Percentiles rank a stretch among this genome's conserved stretches.
These are phyloP conservation scores for Petrea volubilis DNA, from an alignment of 257 asterid species.

Conservation along the genomic window DNA sequence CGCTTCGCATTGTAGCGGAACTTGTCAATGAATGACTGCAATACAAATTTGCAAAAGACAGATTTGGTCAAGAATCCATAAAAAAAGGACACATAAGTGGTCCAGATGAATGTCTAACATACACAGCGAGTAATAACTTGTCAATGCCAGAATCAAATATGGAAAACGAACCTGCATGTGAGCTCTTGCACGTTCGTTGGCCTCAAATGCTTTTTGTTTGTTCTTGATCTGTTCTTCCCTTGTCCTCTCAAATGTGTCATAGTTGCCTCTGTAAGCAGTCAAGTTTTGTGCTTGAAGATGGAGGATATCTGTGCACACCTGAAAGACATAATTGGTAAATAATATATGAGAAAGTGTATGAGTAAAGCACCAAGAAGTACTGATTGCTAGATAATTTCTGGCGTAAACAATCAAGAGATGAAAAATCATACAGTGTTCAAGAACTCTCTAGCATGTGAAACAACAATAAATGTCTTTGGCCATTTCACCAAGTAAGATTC, in stretches of 20 bases:
- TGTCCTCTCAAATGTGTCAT: conserved; percentile 92
- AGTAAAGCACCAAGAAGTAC: neutral
- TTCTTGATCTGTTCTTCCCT: conserved; percentile 90
- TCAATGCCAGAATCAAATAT: conserved; percentile 12
- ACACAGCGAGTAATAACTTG: neutral
- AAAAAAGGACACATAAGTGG: neutral
- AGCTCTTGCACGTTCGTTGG: conserved; percentile 84
- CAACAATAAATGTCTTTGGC: conserved; percentile 98
- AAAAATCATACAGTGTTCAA: conserved; percentile 68
- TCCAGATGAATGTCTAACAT: neutral
- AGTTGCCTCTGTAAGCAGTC: conserved; percentile 71
- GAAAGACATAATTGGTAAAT: conserved; percentile 26
- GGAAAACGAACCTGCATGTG: conserved; percentile 80
- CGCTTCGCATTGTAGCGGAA: conserved; percentile 98
- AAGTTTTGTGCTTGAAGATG: conserved; percentile 87
- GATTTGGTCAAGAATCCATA: conserved; percentile 11
- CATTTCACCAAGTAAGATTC: conserved; percentile 93
- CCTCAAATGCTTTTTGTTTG: conserved; percentile 87
- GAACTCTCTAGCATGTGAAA: conserved; percentile 98
- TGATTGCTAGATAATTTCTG: neutral
- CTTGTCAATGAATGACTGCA: conserved; percentile 93
- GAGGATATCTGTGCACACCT: conserved; percentile 96
- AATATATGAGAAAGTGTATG: neutral
- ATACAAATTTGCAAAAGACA: conserved; percentile 12
- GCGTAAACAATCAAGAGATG: conserved; percentile 12